These are phyloP conservation scores for Blastocystis sp. DNA, from an alignment of 352 stramenopile genomes.

Conservation along the genomic window DNA sequence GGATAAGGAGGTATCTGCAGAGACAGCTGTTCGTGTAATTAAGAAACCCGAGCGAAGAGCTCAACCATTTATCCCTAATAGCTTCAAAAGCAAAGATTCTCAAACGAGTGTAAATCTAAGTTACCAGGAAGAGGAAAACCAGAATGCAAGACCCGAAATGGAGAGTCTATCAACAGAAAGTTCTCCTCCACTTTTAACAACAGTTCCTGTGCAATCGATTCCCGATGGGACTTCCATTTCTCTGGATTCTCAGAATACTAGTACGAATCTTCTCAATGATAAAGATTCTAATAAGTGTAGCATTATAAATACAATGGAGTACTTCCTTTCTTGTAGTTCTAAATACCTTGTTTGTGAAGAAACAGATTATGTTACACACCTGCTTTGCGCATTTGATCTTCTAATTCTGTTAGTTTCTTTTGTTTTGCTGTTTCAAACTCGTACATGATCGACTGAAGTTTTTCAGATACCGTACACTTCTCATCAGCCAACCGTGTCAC, in stretches of 20 bases:
- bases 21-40: neutral
- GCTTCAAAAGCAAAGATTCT: neutral
- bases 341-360: neutral
- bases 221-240: neutral
- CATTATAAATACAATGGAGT: neutral
- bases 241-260: neutral
- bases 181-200: neutral
- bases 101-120: neutral
- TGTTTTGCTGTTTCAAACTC: conserved; percentile 43
- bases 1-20: neutral
- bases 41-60: neutral
- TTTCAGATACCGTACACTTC: conserved; percentile 54
- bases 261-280: neutral
- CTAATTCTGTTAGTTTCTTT: conserved; percentile 57
- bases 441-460: conserved; percentile 31
- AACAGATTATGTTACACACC: conserved; percentile 50
- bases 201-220: neutral
- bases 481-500: conserved; percentile 36
- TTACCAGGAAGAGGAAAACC: too few relatives aligned
- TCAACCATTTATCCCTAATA: neutral
- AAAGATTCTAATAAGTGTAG: neutral
- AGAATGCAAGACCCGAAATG: too few relatives aligned
- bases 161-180: too few relatives aligned
- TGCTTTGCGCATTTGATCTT: conserved; percentile 26
- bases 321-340: neutral